Percentiles rank a stretch among this genome's conserved stretches.
Evolutionary conservation across 768 basidiomycete species (phyloP).

Genomic region (Collybiopsis luxurians): DNA sequence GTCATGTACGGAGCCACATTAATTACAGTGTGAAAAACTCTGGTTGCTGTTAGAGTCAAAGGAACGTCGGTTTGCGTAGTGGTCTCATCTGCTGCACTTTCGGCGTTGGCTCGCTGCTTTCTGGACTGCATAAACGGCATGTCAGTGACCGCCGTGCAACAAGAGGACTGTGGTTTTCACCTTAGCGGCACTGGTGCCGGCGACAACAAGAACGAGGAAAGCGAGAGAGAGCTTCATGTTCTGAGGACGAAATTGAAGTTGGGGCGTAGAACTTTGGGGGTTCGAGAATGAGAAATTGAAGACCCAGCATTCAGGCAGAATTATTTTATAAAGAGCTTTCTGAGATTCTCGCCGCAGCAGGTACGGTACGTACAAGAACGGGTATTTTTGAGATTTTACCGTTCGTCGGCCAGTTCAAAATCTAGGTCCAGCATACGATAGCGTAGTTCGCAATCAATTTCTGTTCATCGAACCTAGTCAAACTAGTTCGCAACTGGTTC

Average conservation of each 20-base stretch:
- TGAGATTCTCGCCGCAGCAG: background rate
- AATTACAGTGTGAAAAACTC: slow-evolving; percentile 23
- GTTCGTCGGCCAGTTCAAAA: too few relatives aligned
- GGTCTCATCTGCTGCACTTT: slow-evolving; percentile 1
- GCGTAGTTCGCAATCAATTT: too few relatives aligned
- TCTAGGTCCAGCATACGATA: too few relatives aligned
- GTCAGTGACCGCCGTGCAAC: slow-evolving; percentile 11
- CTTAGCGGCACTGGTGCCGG: slow-evolving; percentile 4
- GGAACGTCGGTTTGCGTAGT: background rate
- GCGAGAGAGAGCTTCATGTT: slow-evolving; percentile 5
- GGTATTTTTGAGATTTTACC: too few relatives aligned
- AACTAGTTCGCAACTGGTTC: too few relatives aligned
- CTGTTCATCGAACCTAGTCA: too few relatives aligned
- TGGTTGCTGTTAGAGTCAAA: slow-evolving; percentile 21
- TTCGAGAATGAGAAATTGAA: slow-evolving; percentile 12
- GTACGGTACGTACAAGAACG: too few relatives aligned
- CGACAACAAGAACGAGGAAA: slow-evolving; percentile 8
- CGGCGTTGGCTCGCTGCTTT: slow-evolving; percentile 1
- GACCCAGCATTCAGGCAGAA: background rate
- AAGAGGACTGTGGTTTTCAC: slow-evolving; percentile 24
- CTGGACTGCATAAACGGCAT: slow-evolving; percentile 24
- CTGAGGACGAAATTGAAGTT: background rate
- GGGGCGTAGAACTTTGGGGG: background rate
- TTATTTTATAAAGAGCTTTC: background rate
- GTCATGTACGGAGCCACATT: slow-evolving; percentile 26